Evolutionary conservation across 2,329 filamentous ascomycete species (phyloP), one percentile per base, ranked within the genome.

Genomic region (Penicillium sp.): DNA sequence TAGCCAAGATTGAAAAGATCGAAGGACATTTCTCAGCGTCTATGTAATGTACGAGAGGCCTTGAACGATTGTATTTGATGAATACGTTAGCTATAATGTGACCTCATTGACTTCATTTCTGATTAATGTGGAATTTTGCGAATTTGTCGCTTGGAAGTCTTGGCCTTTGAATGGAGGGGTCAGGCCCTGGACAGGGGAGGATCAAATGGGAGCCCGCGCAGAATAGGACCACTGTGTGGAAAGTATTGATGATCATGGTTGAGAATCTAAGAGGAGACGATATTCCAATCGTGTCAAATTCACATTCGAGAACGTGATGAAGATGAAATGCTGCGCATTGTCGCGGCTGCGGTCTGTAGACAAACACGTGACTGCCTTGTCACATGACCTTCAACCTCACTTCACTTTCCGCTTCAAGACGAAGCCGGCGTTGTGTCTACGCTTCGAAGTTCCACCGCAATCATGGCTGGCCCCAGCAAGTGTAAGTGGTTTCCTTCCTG

Each of bases 381-480:
- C 57, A 59, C 31, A 47, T 59, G 57, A 59, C 41, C 37, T 34
- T 31, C n/a, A 15, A 45, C 35, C 47, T 61, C 63, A 64, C 34
- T 55, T 66, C 62, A 60, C 47, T 48, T 53, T 45, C 62, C 57
- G 57, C 57, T 57, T 67, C 63, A 57, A 54, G 57, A 54, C 56
- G 39, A 20, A 42, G 55, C 17, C 55, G 48, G 25, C 28, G 54
- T 51, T 55, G 65, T 59, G 59, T 58, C 55, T 41, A 59, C 63
- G 65, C 48, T 62, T 49, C 63, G 47, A 20, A 67, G 53, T 62
- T 59, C 47, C 41, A 56, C 61, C 67, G 68, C 72, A 75, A 74
- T 59, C 67, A 83, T 84, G 82, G 82, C 82, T 69, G 82, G 81
- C 69, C 80, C 79, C 67, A 78, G 78, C 74, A 78, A 79, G 68